Evolutionary conservation across 2,329 filamentous ascomycete species (phyloP).

Genomic region (Cercospora janseana): DNA sequence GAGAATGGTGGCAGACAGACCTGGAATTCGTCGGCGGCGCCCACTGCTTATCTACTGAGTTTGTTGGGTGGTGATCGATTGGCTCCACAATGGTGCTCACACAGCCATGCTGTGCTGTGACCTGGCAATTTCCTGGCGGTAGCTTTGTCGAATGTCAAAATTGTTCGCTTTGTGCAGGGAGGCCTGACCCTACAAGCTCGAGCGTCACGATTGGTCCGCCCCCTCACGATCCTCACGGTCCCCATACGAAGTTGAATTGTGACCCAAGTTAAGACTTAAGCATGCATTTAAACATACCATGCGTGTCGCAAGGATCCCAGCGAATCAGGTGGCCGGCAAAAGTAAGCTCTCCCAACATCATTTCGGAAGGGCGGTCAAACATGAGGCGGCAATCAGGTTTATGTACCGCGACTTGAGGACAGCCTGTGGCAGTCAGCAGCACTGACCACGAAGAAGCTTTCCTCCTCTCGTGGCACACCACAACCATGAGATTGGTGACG

Average conservation of each 20-base stretch:
- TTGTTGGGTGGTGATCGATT: too few relatives aligned
- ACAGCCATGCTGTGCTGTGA: too few relatives aligned
- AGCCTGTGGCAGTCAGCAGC: too few relatives aligned
- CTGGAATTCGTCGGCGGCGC: neutral
- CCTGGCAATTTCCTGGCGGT: too few relatives aligned
- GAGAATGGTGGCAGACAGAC: neutral
- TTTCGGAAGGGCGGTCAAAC: neutral
- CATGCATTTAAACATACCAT: constrained; percentile 15
- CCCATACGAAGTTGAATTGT: too few relatives aligned
- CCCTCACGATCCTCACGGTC: neutral
- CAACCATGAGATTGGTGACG: constrained; percentile 1
- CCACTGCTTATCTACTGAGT: neutral
- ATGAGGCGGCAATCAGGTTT: neutral
- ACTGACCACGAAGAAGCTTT: neutral
- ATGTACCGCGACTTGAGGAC: too few relatives aligned
- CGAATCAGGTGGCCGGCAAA: neutral
- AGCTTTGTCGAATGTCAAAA: too few relatives aligned
- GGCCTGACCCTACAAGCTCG: neutral
- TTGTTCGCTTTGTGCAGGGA: too few relatives aligned
- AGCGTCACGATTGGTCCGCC: neutral
- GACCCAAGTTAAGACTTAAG: constrained; percentile 12
- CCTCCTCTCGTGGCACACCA: neutral
- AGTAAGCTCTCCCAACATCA: neutral
- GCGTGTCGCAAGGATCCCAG: neutral
- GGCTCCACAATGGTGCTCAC: too few relatives aligned